Conservation (phyloP, 177 flowering plant genomes). For the Vitis hybrid region DNA sequence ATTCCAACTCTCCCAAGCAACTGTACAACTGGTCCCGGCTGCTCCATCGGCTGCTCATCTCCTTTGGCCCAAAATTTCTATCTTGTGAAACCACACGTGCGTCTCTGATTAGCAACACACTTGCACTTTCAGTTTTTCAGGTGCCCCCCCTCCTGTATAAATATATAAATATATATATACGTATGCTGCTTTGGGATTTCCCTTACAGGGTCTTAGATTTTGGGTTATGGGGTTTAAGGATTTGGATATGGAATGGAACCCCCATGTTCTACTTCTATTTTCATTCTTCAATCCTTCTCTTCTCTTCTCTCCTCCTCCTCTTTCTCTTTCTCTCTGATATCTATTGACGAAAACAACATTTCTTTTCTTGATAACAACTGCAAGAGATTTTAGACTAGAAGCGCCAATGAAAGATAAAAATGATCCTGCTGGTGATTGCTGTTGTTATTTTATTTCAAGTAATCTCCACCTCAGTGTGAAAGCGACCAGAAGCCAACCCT, state of each 20-base stretch:
- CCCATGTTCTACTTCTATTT: neutral
- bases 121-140: constrained; percentile 32
- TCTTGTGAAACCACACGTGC: constrained; percentile 25
- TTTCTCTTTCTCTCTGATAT: constrained; percentile 6
- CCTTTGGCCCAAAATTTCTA: neutral
- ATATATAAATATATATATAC: neutral
- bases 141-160: constrained; percentile 9
- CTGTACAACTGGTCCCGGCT: constrained; percentile 22
- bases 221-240: neutral
- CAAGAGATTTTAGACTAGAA: constrained; percentile 2
- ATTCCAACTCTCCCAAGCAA: neutral
- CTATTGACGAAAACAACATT: constrained; percentile 12
- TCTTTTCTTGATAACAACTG: constrained; percentile 14
- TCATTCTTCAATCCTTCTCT: neutral
- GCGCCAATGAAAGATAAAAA: constrained; percentile 12
- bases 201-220: neutral
- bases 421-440: constrained; percentile 23
- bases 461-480: constrained; percentile 36
- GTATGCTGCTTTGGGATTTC: neutral
- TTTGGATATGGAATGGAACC: neutral
- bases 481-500: constrained; percentile 43
- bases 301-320: neutral
- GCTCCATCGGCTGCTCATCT: constrained; percentile 12
- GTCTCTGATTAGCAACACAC: neutral
- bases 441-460: constrained; percentile 20